A percentile compares a stretch with the other conserved stretches of the same genome.
Conservation (phyloP, 1,284 basidiomycete species). For the Nidula niveotomentosa region DNA sequence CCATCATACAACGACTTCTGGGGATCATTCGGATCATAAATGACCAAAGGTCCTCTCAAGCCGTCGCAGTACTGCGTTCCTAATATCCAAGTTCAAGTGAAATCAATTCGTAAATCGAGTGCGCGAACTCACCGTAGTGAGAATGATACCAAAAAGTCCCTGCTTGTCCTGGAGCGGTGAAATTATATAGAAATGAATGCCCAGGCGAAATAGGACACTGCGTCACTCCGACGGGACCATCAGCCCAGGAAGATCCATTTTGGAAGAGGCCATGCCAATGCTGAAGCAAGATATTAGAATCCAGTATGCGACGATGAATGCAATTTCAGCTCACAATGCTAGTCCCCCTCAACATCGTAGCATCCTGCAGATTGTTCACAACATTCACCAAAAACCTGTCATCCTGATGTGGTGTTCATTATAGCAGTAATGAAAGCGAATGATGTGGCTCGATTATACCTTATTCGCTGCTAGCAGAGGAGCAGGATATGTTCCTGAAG, state of each 20-base stretch:
- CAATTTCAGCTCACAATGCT: conserved; percentile 20
- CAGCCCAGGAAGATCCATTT: conserved; percentile 28
- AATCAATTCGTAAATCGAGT: not conserved
- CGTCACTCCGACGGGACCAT: conserved; percentile 31
- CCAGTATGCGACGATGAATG: not conserved
- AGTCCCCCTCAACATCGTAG: conserved; percentile 22
- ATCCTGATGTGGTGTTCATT: conserved; percentile 15
- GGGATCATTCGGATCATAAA: conserved; percentile 26
- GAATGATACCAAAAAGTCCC: conserved; percentile 46
- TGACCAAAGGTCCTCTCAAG: conserved; percentile 23
- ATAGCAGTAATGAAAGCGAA: not conserved
- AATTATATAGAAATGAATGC: conserved; percentile 29
- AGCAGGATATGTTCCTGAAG: conserved; percentile 6
- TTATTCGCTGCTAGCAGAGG: conserved; percentile 8
- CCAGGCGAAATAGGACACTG: conserved; percentile 29
- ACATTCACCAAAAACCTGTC: conserved; percentile 28
- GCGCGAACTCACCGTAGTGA: conserved; percentile 24
- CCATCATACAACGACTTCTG: conserved; percentile 14
- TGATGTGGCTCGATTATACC: not conserved
- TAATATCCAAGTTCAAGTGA: conserved; percentile 2
- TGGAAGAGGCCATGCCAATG: conserved; percentile 32
- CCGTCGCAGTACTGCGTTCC: conserved; percentile 28
- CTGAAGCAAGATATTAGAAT: conserved; percentile 6
- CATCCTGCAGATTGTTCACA: conserved; percentile 20
- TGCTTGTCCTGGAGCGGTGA: conserved; percentile 26